Evolutionary conservation across 805 yeast species (phyloP).

Genomic region (Candida gorgasii): DNA sequence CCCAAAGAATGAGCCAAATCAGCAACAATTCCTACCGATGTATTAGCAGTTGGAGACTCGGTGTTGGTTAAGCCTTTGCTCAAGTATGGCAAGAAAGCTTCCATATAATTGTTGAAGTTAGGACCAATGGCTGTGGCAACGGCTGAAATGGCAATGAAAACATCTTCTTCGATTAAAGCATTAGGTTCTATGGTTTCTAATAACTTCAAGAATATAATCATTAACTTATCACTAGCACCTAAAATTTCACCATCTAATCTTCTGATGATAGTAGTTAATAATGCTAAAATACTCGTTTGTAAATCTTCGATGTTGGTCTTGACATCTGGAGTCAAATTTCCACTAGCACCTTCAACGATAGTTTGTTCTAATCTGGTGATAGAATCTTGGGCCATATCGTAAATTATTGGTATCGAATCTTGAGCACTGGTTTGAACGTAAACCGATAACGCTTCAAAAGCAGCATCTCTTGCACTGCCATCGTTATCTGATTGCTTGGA

Average conservation of each 20-base stretch:
- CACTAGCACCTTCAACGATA: conserved; percentile 51
- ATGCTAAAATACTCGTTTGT: conserved; percentile 76
- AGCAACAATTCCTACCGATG: conserved; percentile 94
- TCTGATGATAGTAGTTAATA: conserved; percentile 81
- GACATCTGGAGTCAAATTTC: conserved; percentile 58
- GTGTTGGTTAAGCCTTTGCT: conserved; percentile 77
- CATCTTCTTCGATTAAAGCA: conserved; percentile 89
- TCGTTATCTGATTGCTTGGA: conserved; percentile 81
- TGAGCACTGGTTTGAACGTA: conserved; percentile 74
- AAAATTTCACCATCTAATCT: conserved; percentile 68
- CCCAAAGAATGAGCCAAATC: conserved; percentile 92
- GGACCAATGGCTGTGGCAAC: conserved; percentile 79
- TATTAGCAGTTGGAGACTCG: conserved; percentile 78
- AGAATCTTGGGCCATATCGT: conserved; percentile 72
- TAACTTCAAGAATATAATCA: conserved; percentile 78
- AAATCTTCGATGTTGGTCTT: conserved; percentile 80
- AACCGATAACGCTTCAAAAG: conserved; percentile 88
- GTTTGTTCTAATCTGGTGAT: conserved; percentile 73
- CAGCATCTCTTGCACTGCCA: conserved; percentile 87
- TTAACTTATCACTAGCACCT: conserved; percentile 76
- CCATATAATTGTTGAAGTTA: conserved; percentile 73
- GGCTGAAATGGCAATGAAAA: conserved; percentile 88
- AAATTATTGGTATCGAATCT: conserved; percentile 67
- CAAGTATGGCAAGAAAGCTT: conserved; percentile 79
- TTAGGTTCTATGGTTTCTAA: conserved; percentile 56